Evolutionary conservation across 257 asterid species (phyloP), one percentile per base, ranked within the genome.

Genomic region (Primulina tabacum): DNA sequence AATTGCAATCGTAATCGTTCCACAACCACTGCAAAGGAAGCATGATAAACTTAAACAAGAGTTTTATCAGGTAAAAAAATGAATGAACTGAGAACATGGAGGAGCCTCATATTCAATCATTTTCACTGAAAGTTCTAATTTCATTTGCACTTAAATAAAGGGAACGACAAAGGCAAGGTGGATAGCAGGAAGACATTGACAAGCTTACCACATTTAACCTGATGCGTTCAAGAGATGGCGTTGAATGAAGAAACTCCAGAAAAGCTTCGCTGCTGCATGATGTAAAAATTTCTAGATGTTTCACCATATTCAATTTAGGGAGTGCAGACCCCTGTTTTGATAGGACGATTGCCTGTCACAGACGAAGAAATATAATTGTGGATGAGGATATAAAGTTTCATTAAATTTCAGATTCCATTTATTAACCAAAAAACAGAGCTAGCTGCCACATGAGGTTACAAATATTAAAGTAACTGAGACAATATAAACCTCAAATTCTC

Each of bases 191-290:
- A 26, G 40, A 8, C 8, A 9, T 24, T 21, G 30, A 40, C 10
- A 26, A 4, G 16, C 65, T 68, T 57, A 68, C 73, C 73, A 59
- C 4, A 68, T 56, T 24, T 56, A 40, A 14, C 3, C 4, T 37
- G 12, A 68, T 53, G 18, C 7, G 18, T 60, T 57, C 16, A 52
- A 68, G 65, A 68, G 7, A 34, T 20, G 73, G 56, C 43, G 73
- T 34, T 2, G 64, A 2, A 12, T 56, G 53, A 8, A 68, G 63
- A 20, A 68, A 34, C 52, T 33, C 65, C 7, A 68, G 38, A 12
- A 68, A 20, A 6, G 43, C 57, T 26, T 34, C 52, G 17, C 7
- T 33, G 5, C 21, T 34, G 40, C 34, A 4, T 7, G 20, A 7
- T 12, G n/a, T 30, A 3, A 6, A 20, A 52, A 69, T 5, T 21